phyloP scores from a whole-genome alignment of 2,329 filamentous ascomycete genomes.

The Pyricularia grisea region DNA sequence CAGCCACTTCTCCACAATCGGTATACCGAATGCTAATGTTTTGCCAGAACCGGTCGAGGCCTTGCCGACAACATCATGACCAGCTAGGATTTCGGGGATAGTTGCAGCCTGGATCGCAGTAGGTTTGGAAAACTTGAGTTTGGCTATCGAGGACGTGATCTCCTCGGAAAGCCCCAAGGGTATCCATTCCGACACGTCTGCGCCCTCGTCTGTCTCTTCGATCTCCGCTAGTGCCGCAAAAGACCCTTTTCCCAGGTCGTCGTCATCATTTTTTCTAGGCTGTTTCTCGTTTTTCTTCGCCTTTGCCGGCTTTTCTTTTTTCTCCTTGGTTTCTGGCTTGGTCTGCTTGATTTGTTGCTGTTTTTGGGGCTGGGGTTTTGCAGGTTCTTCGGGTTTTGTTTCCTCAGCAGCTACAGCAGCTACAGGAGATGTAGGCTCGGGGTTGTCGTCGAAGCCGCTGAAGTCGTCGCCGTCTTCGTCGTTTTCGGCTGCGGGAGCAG shows the following conservation, averaged over 20 bases:
- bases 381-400: conserved; percentile 7
- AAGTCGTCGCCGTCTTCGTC: conserved; percentile 20
- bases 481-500: conserved; percentile 10
- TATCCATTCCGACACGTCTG: conserved; percentile 73
- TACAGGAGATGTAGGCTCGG: conserved; percentile 9
- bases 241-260: conserved; percentile 34
- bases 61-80: conserved; percentile 90
- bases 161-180: conserved; percentile 62
- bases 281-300: conserved; percentile 16
- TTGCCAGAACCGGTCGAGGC: conserved; percentile 95
- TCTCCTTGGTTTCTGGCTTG: conserved; percentile 17
- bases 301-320: conserved; percentile 16
- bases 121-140: conserved; percentile 70
- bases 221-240: conserved; percentile 48
- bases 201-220: conserved; percentile 45
- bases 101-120: conserved; percentile 71
- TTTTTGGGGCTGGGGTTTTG: conserved; percentile 8
- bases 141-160: conserved; percentile 65
- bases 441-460: conserved; percentile 20
- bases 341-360: conserved; percentile 7
- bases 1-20: conserved; percentile 80
- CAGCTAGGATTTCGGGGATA: conserved; percentile 74
- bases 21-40: conserved; percentile 88
- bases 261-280: conserved; percentile 17
- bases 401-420: conserved; percentile 2